Conservation (phyloP, 2,329 filamentous ascomycete species). For the Verticillium alfalfae region DNA sequence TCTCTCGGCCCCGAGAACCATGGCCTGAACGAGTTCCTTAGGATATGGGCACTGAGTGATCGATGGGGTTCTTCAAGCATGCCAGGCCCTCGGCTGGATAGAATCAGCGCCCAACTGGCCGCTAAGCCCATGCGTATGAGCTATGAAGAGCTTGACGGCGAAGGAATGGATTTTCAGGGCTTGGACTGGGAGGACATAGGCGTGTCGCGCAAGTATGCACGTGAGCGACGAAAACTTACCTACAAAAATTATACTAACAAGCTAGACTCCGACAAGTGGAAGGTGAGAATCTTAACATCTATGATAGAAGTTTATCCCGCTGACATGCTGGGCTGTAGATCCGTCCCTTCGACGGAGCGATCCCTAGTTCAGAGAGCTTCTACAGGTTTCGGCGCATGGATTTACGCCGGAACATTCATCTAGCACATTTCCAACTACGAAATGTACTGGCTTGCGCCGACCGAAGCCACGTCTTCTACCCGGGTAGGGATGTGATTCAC, state of each 20-base stretch:
- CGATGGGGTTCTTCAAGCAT: not conserved
- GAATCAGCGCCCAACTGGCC: not conserved
- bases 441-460: constrained; percentile 55
- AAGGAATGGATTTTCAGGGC: constrained; percentile 53
- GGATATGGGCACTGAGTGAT: not conserved
- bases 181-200: constrained; percentile 51
- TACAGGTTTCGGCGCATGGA: constrained; percentile 56
- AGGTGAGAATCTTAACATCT: constrained; percentile 31
- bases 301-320: not conserved
- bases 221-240: constrained; percentile 36
- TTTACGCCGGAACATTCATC: constrained; percentile 43
- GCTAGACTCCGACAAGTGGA: constrained; percentile 37
- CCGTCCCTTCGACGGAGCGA: constrained; percentile 20
- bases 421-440: constrained; percentile 63
- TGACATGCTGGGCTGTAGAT: not conserved
- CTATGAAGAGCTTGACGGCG: constrained; percentile 47
- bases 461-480: constrained; percentile 52
- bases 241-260: constrained; percentile 56
- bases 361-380: constrained; percentile 40
- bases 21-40: not conserved
- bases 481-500: constrained; percentile 41
- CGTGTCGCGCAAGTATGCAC: constrained; percentile 42
- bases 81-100: not conserved
- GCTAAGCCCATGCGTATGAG: not conserved
- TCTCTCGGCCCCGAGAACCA: not conserved